Conservation (phyloP, 2,329 filamentous ascomycete species). For the Leptographium galeiforme region DNA sequence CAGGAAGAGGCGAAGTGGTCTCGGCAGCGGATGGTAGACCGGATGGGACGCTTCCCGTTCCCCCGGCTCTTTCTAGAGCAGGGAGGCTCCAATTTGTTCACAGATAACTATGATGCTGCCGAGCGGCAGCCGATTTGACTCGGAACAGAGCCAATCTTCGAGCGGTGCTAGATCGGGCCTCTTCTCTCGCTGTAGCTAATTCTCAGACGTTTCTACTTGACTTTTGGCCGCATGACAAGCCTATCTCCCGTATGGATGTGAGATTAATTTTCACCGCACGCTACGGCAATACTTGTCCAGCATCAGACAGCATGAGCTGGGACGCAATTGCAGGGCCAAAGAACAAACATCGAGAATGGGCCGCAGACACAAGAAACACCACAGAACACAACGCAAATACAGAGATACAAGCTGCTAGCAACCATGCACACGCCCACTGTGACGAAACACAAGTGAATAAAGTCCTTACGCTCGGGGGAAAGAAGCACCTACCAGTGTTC, state of each 20-base stretch:
- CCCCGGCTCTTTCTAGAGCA: too few species aligned
- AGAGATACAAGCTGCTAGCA: background rate
- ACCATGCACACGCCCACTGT: background rate
- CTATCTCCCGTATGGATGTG: background rate
- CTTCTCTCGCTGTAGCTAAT: too few species aligned
- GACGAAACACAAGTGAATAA: background rate
- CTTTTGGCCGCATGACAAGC: background rate
- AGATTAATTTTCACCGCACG: too few species aligned
- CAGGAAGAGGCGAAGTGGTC: background rate
- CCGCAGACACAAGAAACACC: background rate
- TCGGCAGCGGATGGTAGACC: background rate
- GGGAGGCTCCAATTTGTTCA: too few species aligned
- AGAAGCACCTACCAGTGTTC: background rate
- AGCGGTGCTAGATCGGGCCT: too few species aligned
- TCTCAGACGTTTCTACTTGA: too few species aligned
- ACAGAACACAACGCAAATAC: background rate
- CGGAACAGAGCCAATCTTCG: too few species aligned
- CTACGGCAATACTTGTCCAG: too few species aligned
- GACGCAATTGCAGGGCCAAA: background rate
- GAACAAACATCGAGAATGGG: background rate
- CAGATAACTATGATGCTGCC: too few species aligned
- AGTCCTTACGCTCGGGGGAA: background rate
- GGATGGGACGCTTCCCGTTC: background rate
- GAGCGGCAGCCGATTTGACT: too few species aligned
- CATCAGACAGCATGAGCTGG: background rate